Conservation (phyloP, 2,329 filamentous ascomycete species). For the Fonsecaea multimorphosa region DNA sequence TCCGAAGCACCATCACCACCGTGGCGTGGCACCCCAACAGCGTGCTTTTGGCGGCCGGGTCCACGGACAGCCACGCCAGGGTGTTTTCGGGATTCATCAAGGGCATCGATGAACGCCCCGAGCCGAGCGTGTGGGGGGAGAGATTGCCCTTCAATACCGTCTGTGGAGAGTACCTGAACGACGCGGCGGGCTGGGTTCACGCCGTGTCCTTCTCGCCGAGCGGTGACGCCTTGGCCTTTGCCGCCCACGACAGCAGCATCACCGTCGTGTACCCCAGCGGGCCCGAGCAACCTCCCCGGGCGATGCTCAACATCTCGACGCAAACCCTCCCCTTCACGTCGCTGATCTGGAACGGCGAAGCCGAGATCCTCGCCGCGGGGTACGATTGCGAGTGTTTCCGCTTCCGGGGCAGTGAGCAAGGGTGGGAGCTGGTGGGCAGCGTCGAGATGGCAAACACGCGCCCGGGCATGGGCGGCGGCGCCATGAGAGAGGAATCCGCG, state of each 20-base stretch:
- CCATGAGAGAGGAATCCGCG: conserved; percentile 82
- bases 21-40: conserved; percentile 98
- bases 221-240: conserved; percentile 91
- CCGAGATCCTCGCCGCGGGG: conserved; percentile 92
- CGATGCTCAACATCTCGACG: conserved; percentile 88
- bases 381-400: conserved; percentile 83
- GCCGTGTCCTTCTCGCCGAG: conserved; percentile 90
- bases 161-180: conserved; percentile 94
- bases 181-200: conserved; percentile 96
- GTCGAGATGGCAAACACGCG: conserved; percentile 77
- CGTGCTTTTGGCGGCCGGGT: conserved; percentile 89
- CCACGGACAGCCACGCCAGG: conserved; percentile 94
- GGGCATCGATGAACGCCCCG: conserved; percentile 83
- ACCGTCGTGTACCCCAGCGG: conserved; percentile 94
- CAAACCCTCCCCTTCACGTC: conserved; percentile 92
- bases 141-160: conserved; percentile 97
- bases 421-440: conserved; percentile 84
- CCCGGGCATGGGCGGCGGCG: conserved; percentile 63
- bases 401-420: conserved; percentile 76
- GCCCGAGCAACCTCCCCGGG: conserved; percentile 85
- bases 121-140: conserved; percentile 91
- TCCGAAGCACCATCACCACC: conserved; percentile 93
- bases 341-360: conserved; percentile 87
- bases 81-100: conserved; percentile 98
- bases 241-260: conserved; percentile 93